Evolutionary conservation across 2,329 filamentous ascomycete genomes (phyloP), one percentile per base, ranked within the genome.

Genomic region (Aspergillus fijiensis): DNA sequence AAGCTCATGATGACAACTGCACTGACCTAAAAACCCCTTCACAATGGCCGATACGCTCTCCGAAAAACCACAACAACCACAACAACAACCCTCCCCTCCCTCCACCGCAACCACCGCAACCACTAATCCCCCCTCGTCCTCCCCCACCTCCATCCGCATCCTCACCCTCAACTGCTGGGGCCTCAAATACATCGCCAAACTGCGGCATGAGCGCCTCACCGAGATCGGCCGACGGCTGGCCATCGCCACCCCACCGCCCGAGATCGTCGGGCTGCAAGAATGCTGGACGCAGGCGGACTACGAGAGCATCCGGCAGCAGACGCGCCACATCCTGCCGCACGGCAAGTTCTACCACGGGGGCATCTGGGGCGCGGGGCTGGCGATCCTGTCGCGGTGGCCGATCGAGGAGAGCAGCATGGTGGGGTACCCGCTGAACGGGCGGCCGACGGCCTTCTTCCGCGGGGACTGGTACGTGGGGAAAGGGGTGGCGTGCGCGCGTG

Each of bases 391-490:
- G 51, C 85, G 87, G 82, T 98, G 92, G 92, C 93, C 94, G 23
- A 92, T 99, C 65, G 89, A 91, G 69, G 90, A 96, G 79, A 93
- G 89, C 75, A 87, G 84, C 70, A 96, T 98, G 92, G 84, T 87
- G 66, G 83, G 82, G 3, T 99, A 97, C 73, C 87, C 92, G n/a
- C 83, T 99, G 56, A 97, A 96, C 74, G 95, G 95, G 19, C 85
- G 94, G 19, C 95, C 95, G 5, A 94, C 92, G 10, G 94, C 94
- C 4, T 96, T 98, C 77, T 97, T 89, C 79, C 84, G 94, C 61
- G 95, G 95, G 11, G 94, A 98, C 76, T 98, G 94, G 92, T 98
- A 88, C 72, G 93, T 97, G 10, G 95, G 95, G 0, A 98, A 98
- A 74, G 95, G 95, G 16, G 87, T 98, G 48, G 95, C 94, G 6